Evolutionary conservation across 2,329 filamentous ascomycete species (phyloP), one percentile per base, ranked within the genome.

Genomic region (Chrysosphaeria jannelii): DNA sequence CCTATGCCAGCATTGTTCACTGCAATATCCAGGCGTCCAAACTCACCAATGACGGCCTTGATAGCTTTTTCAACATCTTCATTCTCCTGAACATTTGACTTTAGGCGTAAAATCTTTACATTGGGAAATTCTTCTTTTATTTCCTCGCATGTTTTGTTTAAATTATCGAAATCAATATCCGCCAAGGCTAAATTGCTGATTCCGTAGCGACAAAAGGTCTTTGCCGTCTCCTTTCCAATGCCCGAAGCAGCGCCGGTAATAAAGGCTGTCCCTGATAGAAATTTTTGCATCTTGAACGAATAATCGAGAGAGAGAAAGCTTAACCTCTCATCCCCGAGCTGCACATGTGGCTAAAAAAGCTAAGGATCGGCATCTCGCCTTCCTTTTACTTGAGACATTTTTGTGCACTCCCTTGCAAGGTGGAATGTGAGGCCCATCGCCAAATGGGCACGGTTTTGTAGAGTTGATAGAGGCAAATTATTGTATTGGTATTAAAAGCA

Each of bases 1-100:
- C 39, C 39, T 13, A 61, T 46, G 3, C 56, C 57, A 2, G 57
- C 57, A 20, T 54, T 52, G 33, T 62, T 60, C 23, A 61, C 44
- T 0, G 52, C 54, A 17, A 57, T 43, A 31, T 63, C 57, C 20
- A 63, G 39, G 3, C 56, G 41, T 6, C 53, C 53, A 34, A 60
- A 61, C 22, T 40, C 34, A 9, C 39, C 34, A 2, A 47, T 46
- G 1, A 43, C 43, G 22, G 43, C 34, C 2, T 39, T 36, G 6
- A 62, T 36, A 11, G 42, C 46, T 4, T 38, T 30, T n/a, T 47
- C 42, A 5, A 60, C 45, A 10, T 46, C 41, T 2, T 29, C 33
- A 22, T 46, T 40, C 18, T 47, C 37, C 9, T 43, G 38, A 5
- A 61, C 52, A 32, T 62, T 48, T 11, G 54, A 33, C 15, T 43